phyloP scores from a whole-genome alignment of 345 rosid species.

The Fremontodendron californicum region DNA sequence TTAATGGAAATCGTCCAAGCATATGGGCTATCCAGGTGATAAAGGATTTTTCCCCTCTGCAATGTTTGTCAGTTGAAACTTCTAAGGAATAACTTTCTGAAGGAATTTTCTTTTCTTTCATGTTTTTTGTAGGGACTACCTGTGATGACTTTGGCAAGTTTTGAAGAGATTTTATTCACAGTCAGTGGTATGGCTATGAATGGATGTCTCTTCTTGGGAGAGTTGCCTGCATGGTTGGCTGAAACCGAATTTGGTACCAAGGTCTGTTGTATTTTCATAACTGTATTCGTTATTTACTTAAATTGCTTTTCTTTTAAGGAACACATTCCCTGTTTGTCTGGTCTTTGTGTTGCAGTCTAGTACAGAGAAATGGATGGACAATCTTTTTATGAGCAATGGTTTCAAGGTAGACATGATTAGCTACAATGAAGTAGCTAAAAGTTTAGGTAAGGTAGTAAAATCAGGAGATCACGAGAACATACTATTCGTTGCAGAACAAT shows the following conservation, averaged over 20 bases:
- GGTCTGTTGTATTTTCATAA: constrained; percentile 28
- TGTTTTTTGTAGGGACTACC: constrained; percentile 56
- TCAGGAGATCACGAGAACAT: constrained; percentile 39
- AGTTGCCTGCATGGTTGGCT: constrained; percentile 27
- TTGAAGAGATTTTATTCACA: constrained; percentile 55
- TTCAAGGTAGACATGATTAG: constrained; percentile 45
- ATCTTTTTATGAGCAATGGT: constrained; percentile 67
- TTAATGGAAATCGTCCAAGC: constrained; percentile 68
- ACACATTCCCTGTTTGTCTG: constrained; percentile 12
- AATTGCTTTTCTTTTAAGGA: background rate
- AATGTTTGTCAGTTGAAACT: background rate
- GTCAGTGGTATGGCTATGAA: constrained; percentile 64
- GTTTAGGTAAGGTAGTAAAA: constrained; percentile 47
- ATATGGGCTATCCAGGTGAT: constrained; percentile 87
- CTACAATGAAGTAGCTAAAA: constrained; percentile 51
- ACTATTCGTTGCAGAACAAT: background rate
- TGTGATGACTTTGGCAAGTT: constrained; percentile 49
- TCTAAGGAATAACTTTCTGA: background rate
- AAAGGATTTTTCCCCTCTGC: background rate
- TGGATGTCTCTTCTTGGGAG: constrained; percentile 17
- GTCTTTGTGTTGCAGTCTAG: constrained; percentile 41
- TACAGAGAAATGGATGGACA: constrained; percentile 49
- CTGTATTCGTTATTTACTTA: background rate
- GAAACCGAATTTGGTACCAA: constrained; percentile 49
- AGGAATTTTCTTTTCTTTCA: background rate